Conservation (phyloP, 2,329 filamentous ascomycete species). For the Venturia asperata region DNA sequence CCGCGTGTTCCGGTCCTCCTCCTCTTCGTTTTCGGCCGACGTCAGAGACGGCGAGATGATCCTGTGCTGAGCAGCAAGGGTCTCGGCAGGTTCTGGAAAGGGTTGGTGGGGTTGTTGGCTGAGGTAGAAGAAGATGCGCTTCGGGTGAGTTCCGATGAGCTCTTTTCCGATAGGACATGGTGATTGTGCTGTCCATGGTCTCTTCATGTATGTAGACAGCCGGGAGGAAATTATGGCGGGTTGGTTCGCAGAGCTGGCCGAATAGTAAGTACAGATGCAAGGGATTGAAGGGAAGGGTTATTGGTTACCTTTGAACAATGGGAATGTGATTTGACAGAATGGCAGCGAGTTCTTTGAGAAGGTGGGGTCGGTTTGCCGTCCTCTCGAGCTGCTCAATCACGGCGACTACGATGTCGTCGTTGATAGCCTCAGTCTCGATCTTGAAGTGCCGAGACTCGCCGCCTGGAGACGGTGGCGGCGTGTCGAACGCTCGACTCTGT, state of each 20-base stretch:
- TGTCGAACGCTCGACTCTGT: constrained; percentile 53
- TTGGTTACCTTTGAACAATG: constrained; percentile 75
- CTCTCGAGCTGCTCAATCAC: constrained; percentile 83
- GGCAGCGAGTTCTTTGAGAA: constrained; percentile 86
- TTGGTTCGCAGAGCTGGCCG: constrained; percentile 79
- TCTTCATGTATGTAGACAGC: constrained; percentile 81
- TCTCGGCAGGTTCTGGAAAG: constrained; percentile 60
- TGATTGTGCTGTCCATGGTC: constrained; percentile 65
- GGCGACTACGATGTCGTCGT: constrained; percentile 90
- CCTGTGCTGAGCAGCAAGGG: constrained; percentile 43
- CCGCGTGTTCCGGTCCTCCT: constrained; percentile 46
- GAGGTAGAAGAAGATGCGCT: constrained; percentile 93
- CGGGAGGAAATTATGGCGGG: constrained; percentile 92
- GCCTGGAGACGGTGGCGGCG: constrained; percentile 68
- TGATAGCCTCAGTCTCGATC: constrained; percentile 75
- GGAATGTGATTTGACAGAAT: constrained; percentile 69
- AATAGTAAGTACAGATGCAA: constrained; percentile 16
- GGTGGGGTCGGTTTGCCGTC: constrained; percentile 79
- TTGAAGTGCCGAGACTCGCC: constrained; percentile 46
- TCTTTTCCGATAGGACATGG: constrained; percentile 91
- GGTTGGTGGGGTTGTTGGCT: constrained; percentile 80
- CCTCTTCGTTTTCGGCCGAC: constrained; percentile 61
- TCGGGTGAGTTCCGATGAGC: constrained; percentile 83
- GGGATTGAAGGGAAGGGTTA: constrained; percentile 16
- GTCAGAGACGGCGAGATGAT: constrained; percentile 83